Percentiles rank a stretch among this genome's conserved stretches.
Conservation (phyloP, 2,329 filamentous ascomycete genomes). For the Aspergillus eucalypticola region DNA sequence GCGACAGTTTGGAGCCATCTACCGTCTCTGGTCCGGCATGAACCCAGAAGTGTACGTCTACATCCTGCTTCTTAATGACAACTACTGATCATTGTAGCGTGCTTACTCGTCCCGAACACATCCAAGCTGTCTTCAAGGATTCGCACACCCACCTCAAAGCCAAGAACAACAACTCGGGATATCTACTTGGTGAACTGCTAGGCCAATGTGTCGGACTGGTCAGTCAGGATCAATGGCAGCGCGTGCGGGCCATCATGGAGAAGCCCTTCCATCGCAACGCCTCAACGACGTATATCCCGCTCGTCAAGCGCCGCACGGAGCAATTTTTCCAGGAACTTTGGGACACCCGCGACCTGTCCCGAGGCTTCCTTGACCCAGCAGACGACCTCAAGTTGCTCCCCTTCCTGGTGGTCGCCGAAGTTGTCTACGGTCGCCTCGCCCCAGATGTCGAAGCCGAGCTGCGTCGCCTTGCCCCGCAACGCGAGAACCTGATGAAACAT, state of each 20-base stretch:
- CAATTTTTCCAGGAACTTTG: neutral
- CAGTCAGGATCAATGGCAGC: slow-evolving; percentile 26
- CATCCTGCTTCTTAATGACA: too few species aligned
- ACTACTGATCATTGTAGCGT: slow-evolving; percentile 29
- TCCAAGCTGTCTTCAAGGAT: slow-evolving; percentile 45
- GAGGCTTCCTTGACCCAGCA: slow-evolving; percentile 23
- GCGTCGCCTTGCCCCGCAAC: slow-evolving; percentile 19
- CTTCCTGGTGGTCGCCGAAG: slow-evolving; percentile 42
- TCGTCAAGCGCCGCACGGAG: slow-evolving; percentile 9
- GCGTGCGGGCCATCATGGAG: slow-evolving; percentile 4
- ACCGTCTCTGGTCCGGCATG: slow-evolving; percentile 44
- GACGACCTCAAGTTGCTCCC: slow-evolving; percentile 38
- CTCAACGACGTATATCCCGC: neutral
- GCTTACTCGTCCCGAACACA: slow-evolving; percentile 36
- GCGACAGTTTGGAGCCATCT: slow-evolving; percentile 36
- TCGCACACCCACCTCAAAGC: slow-evolving; percentile 50
- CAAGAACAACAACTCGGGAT: slow-evolving; percentile 44
- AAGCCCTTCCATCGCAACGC: slow-evolving; percentile 1
- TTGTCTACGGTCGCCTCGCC: slow-evolving; percentile 40
- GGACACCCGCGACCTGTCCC: neutral
- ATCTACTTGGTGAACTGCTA: slow-evolving; percentile 42
- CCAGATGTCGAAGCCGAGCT: slow-evolving; percentile 28
- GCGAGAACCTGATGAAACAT: slow-evolving; percentile 36
- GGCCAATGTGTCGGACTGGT: slow-evolving; percentile 49
- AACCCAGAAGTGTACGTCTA: slow-evolving; percentile 41